Conservation (phyloP, 768 basidiomycete genomes). For the Termitomyces heimii region DNA sequence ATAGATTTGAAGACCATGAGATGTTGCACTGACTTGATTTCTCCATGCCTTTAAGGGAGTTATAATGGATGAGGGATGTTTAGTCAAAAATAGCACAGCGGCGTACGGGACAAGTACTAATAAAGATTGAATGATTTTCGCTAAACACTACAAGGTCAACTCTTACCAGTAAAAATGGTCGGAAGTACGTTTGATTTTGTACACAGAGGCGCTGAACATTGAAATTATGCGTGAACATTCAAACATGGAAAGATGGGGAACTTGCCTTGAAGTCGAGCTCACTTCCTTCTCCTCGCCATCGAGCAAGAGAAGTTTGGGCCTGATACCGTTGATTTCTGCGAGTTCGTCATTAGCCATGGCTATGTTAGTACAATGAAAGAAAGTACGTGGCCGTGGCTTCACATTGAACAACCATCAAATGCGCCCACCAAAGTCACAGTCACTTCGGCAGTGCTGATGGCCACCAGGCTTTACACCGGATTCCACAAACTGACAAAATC, state of each 20-base stretch:
- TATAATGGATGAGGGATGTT: not conserved
- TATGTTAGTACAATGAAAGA: not conserved
- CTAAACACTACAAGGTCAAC: not conserved
- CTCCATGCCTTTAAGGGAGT: slow-evolving; percentile 22
- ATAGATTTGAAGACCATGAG: not conserved
- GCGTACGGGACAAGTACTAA: slow-evolving; percentile 28
- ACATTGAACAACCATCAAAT: not conserved
- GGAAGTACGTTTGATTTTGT: slow-evolving; percentile 36
- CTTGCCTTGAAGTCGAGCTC: slow-evolving; percentile 27
- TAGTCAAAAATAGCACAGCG: not conserved
- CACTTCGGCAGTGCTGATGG: not conserved
- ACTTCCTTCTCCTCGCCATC: slow-evolving; percentile 47
- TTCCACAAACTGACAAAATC: not conserved
- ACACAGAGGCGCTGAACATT: slow-evolving; percentile 29
- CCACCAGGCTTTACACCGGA: not conserved
- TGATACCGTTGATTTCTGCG: slow-evolving; percentile 44
- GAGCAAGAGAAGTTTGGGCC: slow-evolving; percentile 37
- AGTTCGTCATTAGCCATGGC: slow-evolving; percentile 35
- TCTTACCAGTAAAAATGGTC: slow-evolving; percentile 39
- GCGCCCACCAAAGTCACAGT: not conserved
- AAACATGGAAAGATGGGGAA: not conserved
- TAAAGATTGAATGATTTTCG: not conserved
- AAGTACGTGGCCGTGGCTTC: not conserved
- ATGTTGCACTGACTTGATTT: slow-evolving; percentile 18
- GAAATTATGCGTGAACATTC: not conserved